Conservation (phyloP, 805 yeast species). For the Candida khao-thaluensis region DNA sequence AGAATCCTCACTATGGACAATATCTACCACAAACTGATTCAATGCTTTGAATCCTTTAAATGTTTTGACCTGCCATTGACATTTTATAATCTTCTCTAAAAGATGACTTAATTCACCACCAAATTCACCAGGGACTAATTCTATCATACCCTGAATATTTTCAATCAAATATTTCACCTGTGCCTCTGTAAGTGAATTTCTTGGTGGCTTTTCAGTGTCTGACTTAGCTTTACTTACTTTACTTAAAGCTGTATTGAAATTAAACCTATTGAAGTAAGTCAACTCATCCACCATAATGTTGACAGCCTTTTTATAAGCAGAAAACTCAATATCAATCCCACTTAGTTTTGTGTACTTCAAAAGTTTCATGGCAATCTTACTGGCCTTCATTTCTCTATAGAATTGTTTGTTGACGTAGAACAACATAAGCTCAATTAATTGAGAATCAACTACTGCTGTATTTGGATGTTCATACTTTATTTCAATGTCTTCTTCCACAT, state of each 20-base stretch:
- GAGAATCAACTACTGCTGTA: conserved; percentile 24
- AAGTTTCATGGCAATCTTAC: conserved; percentile 5
- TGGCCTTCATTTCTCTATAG: conserved; percentile 6
- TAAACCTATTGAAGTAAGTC: conserved; percentile 8
- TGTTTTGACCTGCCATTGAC: conserved; percentile 4
- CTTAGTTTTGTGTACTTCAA: conserved; percentile 5
- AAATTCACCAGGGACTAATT: not conserved
- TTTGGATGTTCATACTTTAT: conserved; percentile 3
- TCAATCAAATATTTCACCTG: conserved; percentile 5
- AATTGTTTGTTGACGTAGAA: conserved; percentile 25
- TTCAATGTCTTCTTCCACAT: conserved; percentile 3
- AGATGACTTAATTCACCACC: not conserved
- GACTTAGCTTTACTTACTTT: not conserved
- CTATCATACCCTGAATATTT: not conserved
- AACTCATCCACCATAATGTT: conserved; percentile 6
- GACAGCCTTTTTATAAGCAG: conserved; percentile 1
- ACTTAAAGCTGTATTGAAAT: conserved; percentile 8
- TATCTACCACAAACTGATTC: conserved; percentile 3
- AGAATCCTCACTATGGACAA: not conserved
- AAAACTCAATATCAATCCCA: not conserved
- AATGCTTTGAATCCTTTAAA: conserved; percentile 3
- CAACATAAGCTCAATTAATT: conserved; percentile 33
- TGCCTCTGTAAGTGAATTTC: not conserved
- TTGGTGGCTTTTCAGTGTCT: not conserved
- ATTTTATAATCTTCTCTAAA: not conserved